Conservation (phyloP, 805 yeast species). For the Sugiyamaella floridensis region DNA sequence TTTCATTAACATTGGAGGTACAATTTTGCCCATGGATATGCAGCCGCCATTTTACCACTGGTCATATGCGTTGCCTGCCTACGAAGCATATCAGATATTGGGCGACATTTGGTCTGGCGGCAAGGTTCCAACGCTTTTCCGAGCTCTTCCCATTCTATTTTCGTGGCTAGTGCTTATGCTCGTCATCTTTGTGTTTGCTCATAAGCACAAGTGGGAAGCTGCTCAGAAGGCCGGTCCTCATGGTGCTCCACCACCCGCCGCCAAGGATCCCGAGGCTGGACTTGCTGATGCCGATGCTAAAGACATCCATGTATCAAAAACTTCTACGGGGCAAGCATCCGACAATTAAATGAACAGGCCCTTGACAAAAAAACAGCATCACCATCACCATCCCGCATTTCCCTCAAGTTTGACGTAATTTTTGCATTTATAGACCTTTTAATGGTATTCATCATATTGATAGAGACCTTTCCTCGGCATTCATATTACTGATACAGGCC, state of each 20-base stretch:
- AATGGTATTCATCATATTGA: too few relatives aligned
- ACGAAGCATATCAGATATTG: conserved; percentile 5
- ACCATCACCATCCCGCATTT: too few relatives aligned
- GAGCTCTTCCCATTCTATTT: conserved; percentile 12
- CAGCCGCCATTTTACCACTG: conserved; percentile 10
- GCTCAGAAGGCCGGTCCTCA: neutral
- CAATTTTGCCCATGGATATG: conserved; percentile 5
- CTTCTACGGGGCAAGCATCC: neutral
- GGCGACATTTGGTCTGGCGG: conserved; percentile 14
- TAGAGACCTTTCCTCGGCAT: too few relatives aligned
- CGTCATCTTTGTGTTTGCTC: neutral
- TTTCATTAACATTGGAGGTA: conserved; percentile 4
- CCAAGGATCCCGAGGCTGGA: neutral
- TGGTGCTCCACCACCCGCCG: neutral
- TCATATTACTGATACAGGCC: too few relatives aligned
- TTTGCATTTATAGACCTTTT: too few relatives aligned
- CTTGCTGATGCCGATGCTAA: neutral
- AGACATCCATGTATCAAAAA: neutral
- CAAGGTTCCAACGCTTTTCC: conserved; percentile 2
- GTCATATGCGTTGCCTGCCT: conserved; percentile 14
- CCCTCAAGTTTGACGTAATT: too few relatives aligned
- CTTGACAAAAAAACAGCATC: too few relatives aligned
- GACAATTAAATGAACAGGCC: too few relatives aligned
- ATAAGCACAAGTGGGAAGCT: neutral
- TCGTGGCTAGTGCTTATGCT: conserved; percentile 3